Percentiles rank a stretch among this genome's conserved stretches.
Evolutionary conservation across 2,329 filamentous ascomycete species (phyloP).

Genomic region (Teratosphaeria epicoccoides): DNA sequence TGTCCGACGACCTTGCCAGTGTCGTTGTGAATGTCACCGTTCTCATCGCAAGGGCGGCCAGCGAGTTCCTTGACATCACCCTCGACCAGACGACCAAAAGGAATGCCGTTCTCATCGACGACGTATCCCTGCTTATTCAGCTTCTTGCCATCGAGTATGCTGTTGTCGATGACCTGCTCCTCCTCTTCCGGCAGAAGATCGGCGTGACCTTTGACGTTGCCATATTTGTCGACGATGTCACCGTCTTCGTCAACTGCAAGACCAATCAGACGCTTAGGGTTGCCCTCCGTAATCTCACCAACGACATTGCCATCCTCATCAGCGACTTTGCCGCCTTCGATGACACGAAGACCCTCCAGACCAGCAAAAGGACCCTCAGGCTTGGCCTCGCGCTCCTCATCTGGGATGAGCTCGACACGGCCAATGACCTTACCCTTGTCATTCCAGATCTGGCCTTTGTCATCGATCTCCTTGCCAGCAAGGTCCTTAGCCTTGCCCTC

Average conservation of each 20-base stretch:
- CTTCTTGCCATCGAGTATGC: slow-evolving; percentile 35
- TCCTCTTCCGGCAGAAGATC: slow-evolving; percentile 40
- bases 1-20: slow-evolving; percentile 59
- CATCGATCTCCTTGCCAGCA: slow-evolving; percentile 59
- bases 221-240: slow-evolving; percentile 51
- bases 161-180: slow-evolving; percentile 34
- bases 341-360: slow-evolving; percentile 38
- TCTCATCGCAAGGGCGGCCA: slow-evolving; percentile 60
- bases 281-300: slow-evolving; percentile 47
- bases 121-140: slow-evolving; percentile 43
- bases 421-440: slow-evolving; percentile 63
- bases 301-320: slow-evolving; percentile 42
- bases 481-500: slow-evolving; percentile 56
- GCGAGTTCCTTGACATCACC: slow-evolving; percentile 53
- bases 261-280: slow-evolving; percentile 49
- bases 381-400: slow-evolving; percentile 48
- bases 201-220: slow-evolving; percentile 51
- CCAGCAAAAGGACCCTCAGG: slow-evolving; percentile 42
- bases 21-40: slow-evolving; percentile 63
- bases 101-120: slow-evolving; percentile 40
- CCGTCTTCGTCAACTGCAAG: slow-evolving; percentile 52
- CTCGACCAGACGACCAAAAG: slow-evolving; percentile 54
- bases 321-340: slow-evolving; percentile 38
- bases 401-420: slow-evolving; percentile 55
- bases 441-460: slow-evolving; percentile 60